Evolutionary conservation across 2,329 filamentous ascomycete genomes (phyloP).

Genomic region (Alternaria dauci): DNA sequence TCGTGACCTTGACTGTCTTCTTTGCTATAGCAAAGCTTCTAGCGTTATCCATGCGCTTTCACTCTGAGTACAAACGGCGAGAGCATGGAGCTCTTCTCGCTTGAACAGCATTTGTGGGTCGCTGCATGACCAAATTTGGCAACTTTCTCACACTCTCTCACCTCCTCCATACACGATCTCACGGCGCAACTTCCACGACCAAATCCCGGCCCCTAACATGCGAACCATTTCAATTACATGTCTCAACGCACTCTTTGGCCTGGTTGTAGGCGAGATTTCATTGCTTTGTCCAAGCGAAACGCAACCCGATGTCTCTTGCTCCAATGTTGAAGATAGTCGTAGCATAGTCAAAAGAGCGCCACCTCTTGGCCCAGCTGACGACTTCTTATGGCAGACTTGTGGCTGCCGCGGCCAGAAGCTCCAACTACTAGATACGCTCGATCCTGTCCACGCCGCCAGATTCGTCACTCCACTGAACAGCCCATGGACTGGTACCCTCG

Average conservation of each 20-base stretch:
- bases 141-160: background rate
- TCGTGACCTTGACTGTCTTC: too few relatives aligned
- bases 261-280: background rate
- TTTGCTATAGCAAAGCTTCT: background rate
- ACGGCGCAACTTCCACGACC: background rate
- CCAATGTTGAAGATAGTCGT: background rate
- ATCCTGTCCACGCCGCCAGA: background rate
- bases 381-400: background rate
- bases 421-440: background rate
- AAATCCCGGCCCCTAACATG: background rate
- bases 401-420: slow-evolving; percentile 2
- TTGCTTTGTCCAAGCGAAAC: background rate
- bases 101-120: background rate
- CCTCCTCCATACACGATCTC: background rate
- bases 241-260: background rate
- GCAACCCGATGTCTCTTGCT: background rate
- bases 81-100: background rate
- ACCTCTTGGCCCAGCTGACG: background rate
- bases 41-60: background rate
- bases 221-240: background rate
- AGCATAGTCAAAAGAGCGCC: slow-evolving; percentile 1
- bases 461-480: background rate
- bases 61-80: background rate
- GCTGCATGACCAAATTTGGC: background rate
- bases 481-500: background rate